Percentiles rank a stretch among this genome's conserved stretches.
phyloP scores from a whole-genome alignment of 2,329 filamentous ascomycete species.

The Stemphylium vesicarium region DNA sequence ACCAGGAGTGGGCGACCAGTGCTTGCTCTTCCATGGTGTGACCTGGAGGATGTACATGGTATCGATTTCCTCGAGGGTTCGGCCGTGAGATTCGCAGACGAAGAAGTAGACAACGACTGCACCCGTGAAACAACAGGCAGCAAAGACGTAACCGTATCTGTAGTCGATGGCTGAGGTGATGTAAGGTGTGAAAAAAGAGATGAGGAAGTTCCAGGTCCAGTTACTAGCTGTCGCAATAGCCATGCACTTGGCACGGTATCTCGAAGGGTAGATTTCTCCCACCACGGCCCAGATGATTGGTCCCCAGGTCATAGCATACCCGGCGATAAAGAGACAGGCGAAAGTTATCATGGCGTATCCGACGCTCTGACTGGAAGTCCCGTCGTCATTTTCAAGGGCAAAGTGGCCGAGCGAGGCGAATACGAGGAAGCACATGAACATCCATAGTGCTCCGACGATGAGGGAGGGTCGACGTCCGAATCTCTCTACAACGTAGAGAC shows the following conservation, averaged over 20 bases:
- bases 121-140: slow-evolving; percentile 70
- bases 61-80: slow-evolving; percentile 79
- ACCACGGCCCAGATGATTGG: slow-evolving; percentile 74
- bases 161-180: slow-evolving; percentile 75
- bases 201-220: slow-evolving; percentile 54
- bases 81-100: slow-evolving; percentile 74
- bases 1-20: slow-evolving; percentile 55
- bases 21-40: slow-evolving; percentile 66
- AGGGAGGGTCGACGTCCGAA: slow-evolving; percentile 55
- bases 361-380: slow-evolving; percentile 49
- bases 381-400: slow-evolving; percentile 43
- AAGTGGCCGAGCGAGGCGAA: slow-evolving; percentile 57
- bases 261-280: slow-evolving; percentile 68
- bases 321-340: slow-evolving; percentile 71
- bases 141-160: slow-evolving; percentile 78
- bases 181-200: slow-evolving; percentile 78
- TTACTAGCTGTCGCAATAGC: slow-evolving; percentile 54
- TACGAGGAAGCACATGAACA: slow-evolving; percentile 65
- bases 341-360: slow-evolving; percentile 70
- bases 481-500: slow-evolving; percentile 56
- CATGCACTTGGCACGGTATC: slow-evolving; percentile 56
- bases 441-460: slow-evolving; percentile 55
- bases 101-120: slow-evolving; percentile 77
- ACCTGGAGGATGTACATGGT: slow-evolving; percentile 71
- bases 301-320: slow-evolving; percentile 73